Evolutionary conservation across 2,329 filamentous ascomycete genomes (phyloP).

Genomic region (Colletotrichum salicis): DNA sequence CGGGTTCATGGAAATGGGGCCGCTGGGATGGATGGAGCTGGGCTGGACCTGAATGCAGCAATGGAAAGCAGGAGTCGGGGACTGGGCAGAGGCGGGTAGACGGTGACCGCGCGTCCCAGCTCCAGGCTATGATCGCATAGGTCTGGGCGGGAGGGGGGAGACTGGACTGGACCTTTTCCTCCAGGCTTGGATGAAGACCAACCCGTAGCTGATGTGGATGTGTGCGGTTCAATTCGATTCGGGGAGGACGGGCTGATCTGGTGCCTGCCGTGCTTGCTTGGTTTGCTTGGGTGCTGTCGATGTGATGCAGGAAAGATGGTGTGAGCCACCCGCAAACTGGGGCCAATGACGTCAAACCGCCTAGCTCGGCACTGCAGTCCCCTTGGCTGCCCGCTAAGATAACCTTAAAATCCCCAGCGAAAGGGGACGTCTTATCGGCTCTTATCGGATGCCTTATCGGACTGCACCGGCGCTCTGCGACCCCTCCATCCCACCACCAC

Average conservation of each 20-base stretch:
- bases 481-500: conserved; percentile 26
- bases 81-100: not conserved
- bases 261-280: conserved; percentile 13
- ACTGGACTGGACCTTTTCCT: not conserved
- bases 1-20: not conserved
- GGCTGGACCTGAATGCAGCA: conserved; percentile 16
- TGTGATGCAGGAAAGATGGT: conserved; percentile 24
- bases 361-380: conserved; percentile 27
- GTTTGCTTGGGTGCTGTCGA: conserved; percentile 6
- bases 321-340: conserved; percentile 26
- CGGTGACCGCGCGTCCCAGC: conserved; percentile 29
- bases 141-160: conserved; percentile 13
- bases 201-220: no score
- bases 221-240: not conserved
- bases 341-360: conserved; percentile 37
- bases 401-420: conserved; percentile 25
- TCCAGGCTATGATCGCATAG: conserved; percentile 29
- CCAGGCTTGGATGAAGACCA: not conserved
- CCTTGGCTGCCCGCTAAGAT: conserved; percentile 35
- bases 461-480: not conserved
- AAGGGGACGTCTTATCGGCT: conserved; percentile 3
- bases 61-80: no score
- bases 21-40: not conserved
- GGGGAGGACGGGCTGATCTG: conserved; percentile 7
- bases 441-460: conserved; percentile 30